These are phyloP conservation scores for Penicillium pancosmium DNA, from an alignment of 495 filamentous ascomycete genomes.

Conservation along the genomic window DNA sequence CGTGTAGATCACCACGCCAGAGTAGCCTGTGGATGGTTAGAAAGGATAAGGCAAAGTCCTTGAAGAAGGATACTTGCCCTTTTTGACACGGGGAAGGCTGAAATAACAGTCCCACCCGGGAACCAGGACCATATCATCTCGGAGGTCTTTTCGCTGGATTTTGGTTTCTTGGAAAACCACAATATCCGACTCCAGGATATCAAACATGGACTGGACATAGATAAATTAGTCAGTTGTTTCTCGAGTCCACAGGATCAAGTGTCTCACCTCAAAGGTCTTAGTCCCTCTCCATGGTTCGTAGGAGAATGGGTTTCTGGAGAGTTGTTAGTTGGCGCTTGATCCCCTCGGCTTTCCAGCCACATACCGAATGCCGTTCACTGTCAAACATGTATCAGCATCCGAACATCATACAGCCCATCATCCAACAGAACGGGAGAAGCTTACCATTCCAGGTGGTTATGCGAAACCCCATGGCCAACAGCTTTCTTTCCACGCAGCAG, in stretches of 20 bases:
- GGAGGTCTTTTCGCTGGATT: conserved; percentile 91
- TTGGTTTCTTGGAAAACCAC: conserved; percentile 95
- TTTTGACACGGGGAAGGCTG: conserved; percentile 89
- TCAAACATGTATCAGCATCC: conserved; percentile 11
- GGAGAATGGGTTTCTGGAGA: conserved; percentile 80
- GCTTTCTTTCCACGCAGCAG: conserved; percentile 1
- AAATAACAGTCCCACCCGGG: conserved; percentile 97
- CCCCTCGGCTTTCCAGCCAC: conserved; percentile 12
- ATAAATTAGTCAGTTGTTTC: neutral
- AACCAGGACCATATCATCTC: conserved; percentile 94
- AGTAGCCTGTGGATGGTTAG: conserved; percentile 64
- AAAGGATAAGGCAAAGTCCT: neutral
- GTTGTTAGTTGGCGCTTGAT: neutral
- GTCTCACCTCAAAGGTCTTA: conserved; percentile 74
- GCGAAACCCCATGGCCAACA: conserved; percentile 65
- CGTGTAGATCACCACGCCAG: conserved; percentile 93
- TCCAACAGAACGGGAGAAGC: conserved; percentile 20
- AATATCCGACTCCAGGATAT: conserved; percentile 90
- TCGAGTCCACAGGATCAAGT: neutral
- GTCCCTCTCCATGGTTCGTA: conserved; percentile 93
- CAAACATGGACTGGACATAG: conserved; percentile 76
- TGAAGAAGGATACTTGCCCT: conserved; percentile 54
- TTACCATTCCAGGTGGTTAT: conserved; percentile 92
- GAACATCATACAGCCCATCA: neutral
- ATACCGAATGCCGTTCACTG: conserved; percentile 93